These are phyloP conservation scores for Pseudogymnoascus sp. DNA, from an alignment of 2,329 filamentous ascomycete species.

Conservation along the genomic window DNA sequence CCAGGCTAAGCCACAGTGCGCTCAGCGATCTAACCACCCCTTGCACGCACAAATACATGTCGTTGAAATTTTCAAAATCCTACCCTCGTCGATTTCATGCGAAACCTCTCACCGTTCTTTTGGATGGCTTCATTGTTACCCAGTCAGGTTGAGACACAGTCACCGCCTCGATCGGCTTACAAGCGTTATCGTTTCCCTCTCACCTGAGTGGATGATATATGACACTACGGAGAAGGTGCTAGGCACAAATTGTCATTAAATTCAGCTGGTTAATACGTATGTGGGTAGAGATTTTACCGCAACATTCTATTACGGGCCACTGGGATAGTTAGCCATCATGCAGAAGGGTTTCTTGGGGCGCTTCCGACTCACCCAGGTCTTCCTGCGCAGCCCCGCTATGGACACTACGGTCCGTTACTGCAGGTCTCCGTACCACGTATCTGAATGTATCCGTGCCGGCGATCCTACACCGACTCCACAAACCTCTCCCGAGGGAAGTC, in stretches of 20 bases:
- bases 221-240: neutral
- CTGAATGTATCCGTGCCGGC: constrained; percentile 2
- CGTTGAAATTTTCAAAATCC: constrained; percentile 3
- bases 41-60: neutral
- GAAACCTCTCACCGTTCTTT: constrained; percentile 6
- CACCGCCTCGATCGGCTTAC: constrained; percentile 8
- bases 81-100: constrained; percentile 3
- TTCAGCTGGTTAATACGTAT: constrained; percentile 7
- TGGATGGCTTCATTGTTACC: constrained; percentile 5
- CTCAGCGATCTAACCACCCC: constrained; percentile 4
- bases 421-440: constrained; percentile 4
- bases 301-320: neutral
- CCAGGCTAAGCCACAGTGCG: constrained; percentile 2
- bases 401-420: constrained; percentile 7
- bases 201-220: constrained; percentile 1
- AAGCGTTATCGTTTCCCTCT: constrained; percentile 1
- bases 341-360: neutral
- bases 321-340: constrained; percentile 1
- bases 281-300: constrained; percentile 4
- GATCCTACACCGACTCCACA: constrained; percentile 6
- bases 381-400: neutral
- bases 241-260: neutral
- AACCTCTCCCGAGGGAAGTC: constrained; percentile 1
- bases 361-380: constrained; percentile 6
- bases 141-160: constrained; percentile 7